Percentiles rank a stretch among this genome's conserved stretches.
These are phyloP conservation scores for Aquilaria sinensis DNA, from an alignment of 345 rosid genomes.

Conservation along the genomic window DNA sequence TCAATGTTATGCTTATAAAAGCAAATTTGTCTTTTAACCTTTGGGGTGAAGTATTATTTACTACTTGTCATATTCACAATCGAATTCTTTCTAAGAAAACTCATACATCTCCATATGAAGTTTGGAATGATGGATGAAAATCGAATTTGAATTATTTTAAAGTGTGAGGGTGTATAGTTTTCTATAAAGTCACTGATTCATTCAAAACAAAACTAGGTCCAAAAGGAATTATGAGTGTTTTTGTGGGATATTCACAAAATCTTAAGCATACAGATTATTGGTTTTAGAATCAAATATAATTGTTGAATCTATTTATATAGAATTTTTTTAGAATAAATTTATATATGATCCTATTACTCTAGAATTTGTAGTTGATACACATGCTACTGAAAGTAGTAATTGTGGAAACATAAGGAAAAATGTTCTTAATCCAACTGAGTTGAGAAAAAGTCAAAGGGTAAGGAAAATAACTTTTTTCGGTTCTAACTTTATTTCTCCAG, in stretches of 20 bases:
- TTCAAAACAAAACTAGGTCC: too few species aligned
- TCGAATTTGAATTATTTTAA: background rate
- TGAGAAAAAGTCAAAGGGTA: background rate
- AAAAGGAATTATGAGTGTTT: too few species aligned
- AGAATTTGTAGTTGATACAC: too few species aligned
- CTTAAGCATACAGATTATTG: background rate
- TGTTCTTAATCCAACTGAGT: background rate
- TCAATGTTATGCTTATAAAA: background rate
- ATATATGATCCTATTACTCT: background rate
- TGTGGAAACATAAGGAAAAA: too few species aligned
- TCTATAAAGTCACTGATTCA: background rate
- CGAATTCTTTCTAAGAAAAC: background rate
- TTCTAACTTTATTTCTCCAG: background rate
- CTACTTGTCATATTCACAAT: background rate
- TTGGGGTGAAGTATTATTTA: background rate
- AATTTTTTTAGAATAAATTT: constrained; percentile 2
- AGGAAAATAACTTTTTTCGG: background rate
- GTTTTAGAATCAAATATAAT: background rate
- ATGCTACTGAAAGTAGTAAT: too few species aligned
- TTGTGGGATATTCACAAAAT: constrained; percentile 1
- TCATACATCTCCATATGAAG: constrained; percentile 3
- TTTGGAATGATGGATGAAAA: background rate
- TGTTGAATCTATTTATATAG: background rate
- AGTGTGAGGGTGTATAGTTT: constrained; percentile 1
- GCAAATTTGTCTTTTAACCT: background rate